These are phyloP conservation scores for Podospora appendiculata DNA, from an alignment of 495 filamentous ascomycete species.

Conservation along the genomic window DNA sequence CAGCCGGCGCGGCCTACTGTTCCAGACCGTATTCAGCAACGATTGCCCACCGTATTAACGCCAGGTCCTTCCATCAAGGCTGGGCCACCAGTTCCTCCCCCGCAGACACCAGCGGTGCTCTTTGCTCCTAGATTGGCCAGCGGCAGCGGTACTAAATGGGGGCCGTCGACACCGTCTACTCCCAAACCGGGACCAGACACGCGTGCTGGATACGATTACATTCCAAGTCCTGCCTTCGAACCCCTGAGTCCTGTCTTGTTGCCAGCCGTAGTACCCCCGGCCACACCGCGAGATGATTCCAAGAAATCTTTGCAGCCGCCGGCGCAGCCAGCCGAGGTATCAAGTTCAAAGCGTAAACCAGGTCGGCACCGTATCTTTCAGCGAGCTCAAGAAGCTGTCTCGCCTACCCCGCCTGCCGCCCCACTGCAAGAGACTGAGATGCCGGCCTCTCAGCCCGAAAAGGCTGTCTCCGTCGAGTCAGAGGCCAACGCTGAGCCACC, in stretches of 20 bases:
- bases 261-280: too few relatives aligned
- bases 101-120: slow-evolving; percentile 11
- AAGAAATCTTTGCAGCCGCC: too few relatives aligned
- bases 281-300: too few relatives aligned
- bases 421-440: background rate
- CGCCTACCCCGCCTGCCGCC: slow-evolving; percentile 24
- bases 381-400: background rate
- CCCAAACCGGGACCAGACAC: slow-evolving; percentile 19
- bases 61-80: slow-evolving; percentile 13
- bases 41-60: slow-evolving; percentile 5
- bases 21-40: slow-evolving; percentile 13
- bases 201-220: slow-evolving; percentile 20
- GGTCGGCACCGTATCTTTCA: slow-evolving; percentile 3
- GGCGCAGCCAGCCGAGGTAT: too few relatives aligned
- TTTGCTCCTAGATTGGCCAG: slow-evolving; percentile 7
- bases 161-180: slow-evolving; percentile 37
- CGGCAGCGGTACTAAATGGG: slow-evolving; percentile 44
- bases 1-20: slow-evolving; percentile 29
- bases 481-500: too few relatives aligned
- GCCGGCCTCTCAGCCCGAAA: slow-evolving; percentile 11
- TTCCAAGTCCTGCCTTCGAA: slow-evolving; percentile 36
- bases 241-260: slow-evolving; percentile 34
- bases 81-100: slow-evolving; percentile 8
- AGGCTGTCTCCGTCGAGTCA: slow-evolving; percentile 1
- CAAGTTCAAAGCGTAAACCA: slow-evolving; percentile 6